Evolutionary conservation across 768 basidiomycete genomes (phyloP), one percentile per base, ranked within the genome.

Genomic region (Amanita thiersii): DNA sequence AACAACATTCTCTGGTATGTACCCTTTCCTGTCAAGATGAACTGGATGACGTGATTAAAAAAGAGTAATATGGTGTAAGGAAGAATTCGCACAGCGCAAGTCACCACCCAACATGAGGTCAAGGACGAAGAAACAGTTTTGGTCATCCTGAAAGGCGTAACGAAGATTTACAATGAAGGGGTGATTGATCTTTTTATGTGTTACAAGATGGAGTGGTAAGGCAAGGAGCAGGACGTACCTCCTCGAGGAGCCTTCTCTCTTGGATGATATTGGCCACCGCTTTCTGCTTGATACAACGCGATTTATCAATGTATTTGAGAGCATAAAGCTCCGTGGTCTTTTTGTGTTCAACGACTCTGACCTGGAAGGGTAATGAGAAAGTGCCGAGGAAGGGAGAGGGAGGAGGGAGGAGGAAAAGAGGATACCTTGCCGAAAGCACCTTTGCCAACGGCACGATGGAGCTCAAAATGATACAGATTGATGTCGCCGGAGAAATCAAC

Each of bases 281-380:
- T 61, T 85, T 88, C 67, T 91, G 89, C 56, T 81, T 81, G 46
- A 91, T 81, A 61, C 91, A 88, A 56, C 80, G 81, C 34, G 87
- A 73, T 63, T 98, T 98, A 63, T 98, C 93, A 67, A 98, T 92
- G 66, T 98, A 97, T 57, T 98, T 98, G 64, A 97, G 79, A 15
- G 93, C 93, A 57, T 88, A 96, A 1, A 97, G 72, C 52, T 89
- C 79, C 58, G 91, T 92, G 2, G 87, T 78, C 56, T 82, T 80
- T 60, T 94, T 96, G 68, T 96, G 92, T 60, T 97, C 91, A 47
- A 98, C 90, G 34, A 97, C 92, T 56, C 93, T 80, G 59, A 98
- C 93, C 91, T 94, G 53, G 37, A 39, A 39, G 15, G 17, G 15
- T 21, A 23, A 20, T 26, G 33, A 33, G 38, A 44, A 46, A 46